Evolutionary conservation across 2,329 filamentous ascomycete species (phyloP).

Genomic region (Sporothrix mexicana): DNA sequence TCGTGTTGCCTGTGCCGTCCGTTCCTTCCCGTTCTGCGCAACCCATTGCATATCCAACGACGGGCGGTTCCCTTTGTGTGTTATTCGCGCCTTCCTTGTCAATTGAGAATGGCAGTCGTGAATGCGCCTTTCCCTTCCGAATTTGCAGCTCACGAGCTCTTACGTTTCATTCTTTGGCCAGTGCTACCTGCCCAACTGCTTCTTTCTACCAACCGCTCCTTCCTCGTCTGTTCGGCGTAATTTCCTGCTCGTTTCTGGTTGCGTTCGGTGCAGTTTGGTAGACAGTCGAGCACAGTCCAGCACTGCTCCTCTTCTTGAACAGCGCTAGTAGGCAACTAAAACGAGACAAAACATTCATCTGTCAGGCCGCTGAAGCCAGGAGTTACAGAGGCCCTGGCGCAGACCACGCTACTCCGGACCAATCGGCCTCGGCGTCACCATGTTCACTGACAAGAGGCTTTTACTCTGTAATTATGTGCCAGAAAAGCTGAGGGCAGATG

Average conservation of each 20-base stretch:
- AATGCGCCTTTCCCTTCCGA: not conserved
- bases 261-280: too few relatives aligned
- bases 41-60: not conserved
- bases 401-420: not conserved
- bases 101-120: not conserved
- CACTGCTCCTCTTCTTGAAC: not conserved
- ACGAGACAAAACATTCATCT: not conserved
- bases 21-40: conserved; percentile 7
- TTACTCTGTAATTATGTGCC: not conserved
- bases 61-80: not conserved
- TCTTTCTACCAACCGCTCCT: not conserved
- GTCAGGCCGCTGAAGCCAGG: not conserved
- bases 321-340: conserved; percentile 17
- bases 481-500: not conserved
- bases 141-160: not conserved
- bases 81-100: not conserved
- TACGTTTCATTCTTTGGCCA: not conserved
- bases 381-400: not conserved
- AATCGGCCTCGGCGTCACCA: conserved; percentile 10
- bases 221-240: conserved; percentile 9
- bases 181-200: not conserved
- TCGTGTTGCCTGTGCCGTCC: not conserved
- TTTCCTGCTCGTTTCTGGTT: not conserved
- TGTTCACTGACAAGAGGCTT: not conserved
- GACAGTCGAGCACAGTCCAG: not conserved